Conservation (phyloP, 495 filamentous ascomycete genomes). For the Hypoxylon subgilvum region DNA sequence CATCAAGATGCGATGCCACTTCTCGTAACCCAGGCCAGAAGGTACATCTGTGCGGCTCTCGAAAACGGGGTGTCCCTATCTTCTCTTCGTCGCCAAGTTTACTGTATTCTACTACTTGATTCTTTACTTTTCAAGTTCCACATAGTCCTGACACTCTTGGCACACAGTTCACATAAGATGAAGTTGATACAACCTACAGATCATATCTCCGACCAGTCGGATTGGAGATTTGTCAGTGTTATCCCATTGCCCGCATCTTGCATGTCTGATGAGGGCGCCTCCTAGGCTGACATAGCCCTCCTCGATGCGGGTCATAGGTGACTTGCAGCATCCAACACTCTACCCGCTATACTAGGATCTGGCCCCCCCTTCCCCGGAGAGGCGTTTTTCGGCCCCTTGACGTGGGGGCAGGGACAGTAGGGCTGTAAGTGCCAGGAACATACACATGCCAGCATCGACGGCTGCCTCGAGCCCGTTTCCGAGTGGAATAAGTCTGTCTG, state of each 20-base stretch:
- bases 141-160: no score
- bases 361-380: conserved; percentile 17
- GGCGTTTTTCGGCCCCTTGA: conserved; percentile 14
- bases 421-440: conserved; percentile 19
- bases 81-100: background rate
- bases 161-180: background rate
- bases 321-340: conserved; percentile 14
- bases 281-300: conserved; percentile 10
- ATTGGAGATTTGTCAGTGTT: conserved; percentile 2
- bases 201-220: background rate
- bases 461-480: conserved; percentile 23
- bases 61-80: background rate
- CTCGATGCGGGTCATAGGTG: conserved; percentile 19
- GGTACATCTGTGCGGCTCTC: conserved; percentile 5
- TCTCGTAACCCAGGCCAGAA: conserved; percentile 5
- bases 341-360: conserved; percentile 12
- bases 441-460: conserved; percentile 8
- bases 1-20: background rate
- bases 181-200: background rate
- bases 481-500: conserved; percentile 16
- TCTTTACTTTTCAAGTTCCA: no score
- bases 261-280: conserved; percentile 7
- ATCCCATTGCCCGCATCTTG: conserved; percentile 2
- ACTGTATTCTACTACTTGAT: background rate
- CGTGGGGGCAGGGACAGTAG: conserved; percentile 23